Base-by-base conservation (phyloP, 2,329 filamentous ascomycete genomes). In the Cadophora gregata region DNA sequence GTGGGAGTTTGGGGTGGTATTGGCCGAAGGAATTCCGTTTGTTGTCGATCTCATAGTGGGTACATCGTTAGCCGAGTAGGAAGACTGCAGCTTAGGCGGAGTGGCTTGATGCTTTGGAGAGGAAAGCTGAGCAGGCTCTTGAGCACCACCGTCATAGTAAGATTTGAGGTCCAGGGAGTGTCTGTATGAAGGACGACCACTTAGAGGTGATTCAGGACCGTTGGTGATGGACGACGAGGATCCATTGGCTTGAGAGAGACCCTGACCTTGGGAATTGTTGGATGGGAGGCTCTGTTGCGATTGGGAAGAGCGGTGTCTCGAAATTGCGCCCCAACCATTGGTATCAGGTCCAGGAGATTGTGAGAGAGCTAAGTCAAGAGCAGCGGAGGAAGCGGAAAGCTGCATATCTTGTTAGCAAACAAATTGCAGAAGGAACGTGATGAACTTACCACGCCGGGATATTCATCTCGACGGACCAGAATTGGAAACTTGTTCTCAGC, bases 401-500 rank as follows among this genome's bases (percentile, higher is more conserved):
- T 96, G 81, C 77, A 80, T 78, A 67, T 77, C 69, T 76, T 80
- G 79, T 85, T 81, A 78, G 73, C 62, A 64, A 68, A 62, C 19
- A 29, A 27, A 48, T 38, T 50, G 42, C 25, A 53, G 19, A 38
- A 48, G 53, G 31, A 16, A 10, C 24, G 14, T 53, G 50, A 50
- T n/a, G 59, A 62, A 72, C 75, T 67, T 72, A 78, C 77, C 64
- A 75, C 53, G 48, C 71, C 71, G 29, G 76, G 75, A 59, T 72
- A 76, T 25, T 77, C 75, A n/a, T 85, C 82, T 70, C 89, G 88
- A 64, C 90, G 87, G 74, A 92, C 87, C 70, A 96, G 85, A 69
- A 95, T 94, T 33, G 94, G 93, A 74, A 97, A 98, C 75, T 89
- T 90, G 78, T 97, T 93, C 75, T 96, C 91, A 59, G 87, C 89